These are phyloP conservation scores for Beauveria pseudobassiana DNA, from an alignment of 2,329 filamentous ascomycete species.

Conservation along the genomic window DNA sequence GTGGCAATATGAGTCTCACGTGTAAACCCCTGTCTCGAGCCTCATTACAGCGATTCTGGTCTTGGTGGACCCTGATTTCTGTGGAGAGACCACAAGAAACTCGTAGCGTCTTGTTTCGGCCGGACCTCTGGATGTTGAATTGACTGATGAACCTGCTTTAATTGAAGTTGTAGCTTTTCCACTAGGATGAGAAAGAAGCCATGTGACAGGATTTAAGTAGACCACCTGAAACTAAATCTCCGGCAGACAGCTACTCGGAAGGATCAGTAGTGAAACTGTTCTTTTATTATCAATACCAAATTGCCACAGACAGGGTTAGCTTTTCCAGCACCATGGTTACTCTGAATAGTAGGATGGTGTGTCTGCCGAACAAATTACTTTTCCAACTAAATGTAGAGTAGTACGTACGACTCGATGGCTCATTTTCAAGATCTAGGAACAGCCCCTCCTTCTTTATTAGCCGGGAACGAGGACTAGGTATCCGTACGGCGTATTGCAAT, in stretches of 20 bases:
- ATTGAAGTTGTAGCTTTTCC: neutral
- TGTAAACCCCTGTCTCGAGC: neutral
- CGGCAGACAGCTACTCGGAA: neutral
- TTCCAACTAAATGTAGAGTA: no score
- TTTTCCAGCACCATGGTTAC: no score
- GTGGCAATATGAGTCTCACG: neutral
- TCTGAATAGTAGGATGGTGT: no score
- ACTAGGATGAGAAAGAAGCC: neutral
- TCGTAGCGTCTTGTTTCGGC: neutral
- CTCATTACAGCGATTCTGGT: constrained; percentile 4
- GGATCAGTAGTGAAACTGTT: neutral
- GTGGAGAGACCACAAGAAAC: neutral
- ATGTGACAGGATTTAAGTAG: no score
- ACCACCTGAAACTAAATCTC: neutral
- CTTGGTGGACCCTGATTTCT: constrained; percentile 3
- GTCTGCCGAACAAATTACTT: neutral
- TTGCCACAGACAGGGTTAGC: neutral
- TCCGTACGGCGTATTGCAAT: neutral
- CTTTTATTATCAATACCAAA: neutral
- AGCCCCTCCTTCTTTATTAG: neutral
- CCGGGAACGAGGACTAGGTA: neutral
- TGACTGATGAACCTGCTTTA: neutral
- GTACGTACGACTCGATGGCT: no score
- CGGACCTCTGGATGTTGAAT: neutral
- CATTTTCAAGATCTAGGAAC: neutral